These are phyloP conservation scores for Chamaecrista fasciculata DNA, from an alignment of 306 rosid genomes.

Conservation along the genomic window DNA sequence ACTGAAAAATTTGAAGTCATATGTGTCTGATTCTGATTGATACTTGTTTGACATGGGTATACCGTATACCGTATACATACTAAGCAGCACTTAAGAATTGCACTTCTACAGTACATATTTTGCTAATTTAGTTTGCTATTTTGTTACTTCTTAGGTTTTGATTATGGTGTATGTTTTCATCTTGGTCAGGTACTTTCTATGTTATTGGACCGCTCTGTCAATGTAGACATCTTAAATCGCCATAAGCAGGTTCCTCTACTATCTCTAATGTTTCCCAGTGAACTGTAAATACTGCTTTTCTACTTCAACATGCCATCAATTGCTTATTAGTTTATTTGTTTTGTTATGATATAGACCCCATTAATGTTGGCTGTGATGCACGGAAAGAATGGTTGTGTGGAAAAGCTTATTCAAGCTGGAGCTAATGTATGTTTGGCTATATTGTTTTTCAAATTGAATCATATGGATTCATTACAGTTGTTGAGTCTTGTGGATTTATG, in stretches of 20 bases:
- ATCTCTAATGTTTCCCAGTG: background rate
- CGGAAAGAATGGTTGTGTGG: constrained; percentile 65
- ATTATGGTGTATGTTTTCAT: constrained; percentile 26
- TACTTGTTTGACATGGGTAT: too few relatives aligned
- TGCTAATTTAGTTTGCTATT: background rate
- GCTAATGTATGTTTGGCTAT: constrained; percentile 64
- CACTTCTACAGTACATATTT: background rate
- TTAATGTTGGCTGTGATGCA: constrained; percentile 86
- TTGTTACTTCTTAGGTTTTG: background rate
- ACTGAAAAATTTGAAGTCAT: background rate
- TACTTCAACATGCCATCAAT: background rate
- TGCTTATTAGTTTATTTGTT: background rate
- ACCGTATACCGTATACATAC: too few relatives aligned
- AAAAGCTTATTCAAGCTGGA: constrained; percentile 72
- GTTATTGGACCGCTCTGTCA: constrained; percentile 57
- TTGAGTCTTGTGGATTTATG: constrained; percentile 14
- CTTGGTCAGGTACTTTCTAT: constrained; percentile 56
- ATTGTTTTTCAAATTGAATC: background rate
- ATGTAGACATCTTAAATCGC: constrained; percentile 66
- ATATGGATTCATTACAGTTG: too few relatives aligned
- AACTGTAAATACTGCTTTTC: background rate
- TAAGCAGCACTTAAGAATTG: background rate
- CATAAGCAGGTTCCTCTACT: constrained; percentile 56
- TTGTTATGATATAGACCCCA: constrained; percentile 56
- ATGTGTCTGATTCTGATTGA: background rate